Base-by-base conservation (phyloP, 2,329 filamentous ascomycete genomes). In the Madurella mycetomatis region DNA sequence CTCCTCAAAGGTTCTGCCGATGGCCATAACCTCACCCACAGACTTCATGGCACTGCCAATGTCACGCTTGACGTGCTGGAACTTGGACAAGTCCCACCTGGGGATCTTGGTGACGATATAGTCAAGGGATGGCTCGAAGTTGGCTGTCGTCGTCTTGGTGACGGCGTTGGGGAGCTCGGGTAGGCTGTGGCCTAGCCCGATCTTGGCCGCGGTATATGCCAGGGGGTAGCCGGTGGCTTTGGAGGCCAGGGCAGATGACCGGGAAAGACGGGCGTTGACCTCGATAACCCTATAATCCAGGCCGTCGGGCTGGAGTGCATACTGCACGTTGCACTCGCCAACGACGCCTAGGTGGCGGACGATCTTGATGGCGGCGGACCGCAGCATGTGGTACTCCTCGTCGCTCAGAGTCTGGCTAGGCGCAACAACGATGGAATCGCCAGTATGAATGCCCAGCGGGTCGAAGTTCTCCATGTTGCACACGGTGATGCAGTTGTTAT, bases 381-480 rank as follows among this genome's bases (percentile, higher is more conserved):
- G 90, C 64, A 99, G 89, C 94, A 99, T 97, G 79, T 99, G 92
- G 72, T 97, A 99, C 74, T 99, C 94, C 78, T 97, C 94, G 66
- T 99, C 94, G 67, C 89, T 95, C 67, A 99, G 79, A 19, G 94
- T 99, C 76, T 99, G 94, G 75, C 88, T 94, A 47, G 94, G 94
- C 41, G 94, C 94, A 57, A 97, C 92, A 60, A 99, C 94, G 66
- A 99, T 99, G 66, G 92, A 96, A 79, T 99, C 94, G 76, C 94
- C 94, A 45, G 94, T 99, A 75, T 99, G 94, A 53, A 96, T 95
- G 67, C 94, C 94, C 39, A 99, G 84, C 61, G 94, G 94, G 69
- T 97, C 94, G 66, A 97, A 97, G 81, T 97, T 97, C 74, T 95
- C 90, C 90, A 95, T 95, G 77, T 95, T 97, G 81, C 92, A 97